phyloP scores from a whole-genome alignment of 768 basidiomycete genomes.

The Naganishia vaughanmartiniae region DNA sequence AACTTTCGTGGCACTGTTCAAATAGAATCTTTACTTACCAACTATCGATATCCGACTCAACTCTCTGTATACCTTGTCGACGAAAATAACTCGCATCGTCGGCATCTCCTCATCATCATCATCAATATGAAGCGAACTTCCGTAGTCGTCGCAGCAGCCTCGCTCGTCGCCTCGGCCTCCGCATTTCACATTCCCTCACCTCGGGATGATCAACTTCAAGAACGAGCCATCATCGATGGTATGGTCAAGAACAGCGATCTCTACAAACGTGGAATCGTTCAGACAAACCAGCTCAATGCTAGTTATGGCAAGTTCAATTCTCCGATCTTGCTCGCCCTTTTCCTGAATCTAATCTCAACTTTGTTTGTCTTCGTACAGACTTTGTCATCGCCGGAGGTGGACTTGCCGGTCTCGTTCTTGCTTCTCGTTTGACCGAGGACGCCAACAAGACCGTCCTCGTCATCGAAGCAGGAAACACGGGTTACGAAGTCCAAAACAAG shows the following conservation, averaged over 20 bases:
- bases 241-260: slow-evolving; percentile 14
- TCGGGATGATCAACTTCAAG: slow-evolving; percentile 16
- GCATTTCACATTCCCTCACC: slow-evolving; percentile 21
- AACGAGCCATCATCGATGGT: slow-evolving; percentile 19
- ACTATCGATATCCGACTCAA: too few relatives aligned
- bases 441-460: slow-evolving; percentile 56
- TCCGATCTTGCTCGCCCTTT: not conserved
- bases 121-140: not conserved
- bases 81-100: too few relatives aligned
- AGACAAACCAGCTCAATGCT: slow-evolving; percentile 1
- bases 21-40: too few relatives aligned
- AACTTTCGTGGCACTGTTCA: too few relatives aligned
- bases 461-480: slow-evolving; percentile 51
- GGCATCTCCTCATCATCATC: not conserved
- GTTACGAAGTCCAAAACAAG: slow-evolving; percentile 43
- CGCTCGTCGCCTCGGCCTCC: slow-evolving; percentile 4
- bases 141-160: not conserved
- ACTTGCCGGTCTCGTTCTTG: slow-evolving; percentile 57
- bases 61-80: too few relatives aligned
- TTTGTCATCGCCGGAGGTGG: slow-evolving; percentile 61
- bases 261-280: slow-evolving; percentile 28
- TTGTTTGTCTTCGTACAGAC: slow-evolving; percentile 47
- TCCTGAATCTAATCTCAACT: not conserved
- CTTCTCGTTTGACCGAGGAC: slow-evolving; percentile 57
- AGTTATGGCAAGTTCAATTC: slow-evolving; percentile 25